These are phyloP conservation scores for Dalbergia cultrata DNA, from an alignment of 306 rosid genomes.

Conservation along the genomic window DNA sequence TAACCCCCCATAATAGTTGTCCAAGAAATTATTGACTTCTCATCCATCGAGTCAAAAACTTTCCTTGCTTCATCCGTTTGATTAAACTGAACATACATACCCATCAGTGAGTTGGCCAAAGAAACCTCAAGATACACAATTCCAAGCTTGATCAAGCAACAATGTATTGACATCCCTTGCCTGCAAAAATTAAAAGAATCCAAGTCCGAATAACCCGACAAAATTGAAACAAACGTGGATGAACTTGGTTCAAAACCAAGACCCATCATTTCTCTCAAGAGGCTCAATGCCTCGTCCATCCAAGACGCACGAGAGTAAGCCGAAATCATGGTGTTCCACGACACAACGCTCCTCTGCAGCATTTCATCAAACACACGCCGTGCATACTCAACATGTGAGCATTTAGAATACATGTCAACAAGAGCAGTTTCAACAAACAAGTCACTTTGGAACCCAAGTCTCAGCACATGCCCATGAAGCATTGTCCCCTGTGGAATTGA, in stretches of 20 bases:
- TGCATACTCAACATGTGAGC: conserved; percentile 43
- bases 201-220: conserved; percentile 48
- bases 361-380: conserved; percentile 61
- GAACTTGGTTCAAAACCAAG: conserved; percentile 51
- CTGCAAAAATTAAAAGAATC: conserved; percentile 2
- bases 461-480: conserved; percentile 58
- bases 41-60: conserved; percentile 52
- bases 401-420: conserved; percentile 58
- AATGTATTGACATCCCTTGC: conserved; percentile 52
- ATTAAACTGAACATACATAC: conserved; percentile 52
- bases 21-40: conserved; percentile 59
- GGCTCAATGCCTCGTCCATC: conserved; percentile 49
- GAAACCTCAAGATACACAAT: conserved; percentile 47
- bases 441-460: conserved; percentile 55
- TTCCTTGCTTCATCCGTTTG: conserved; percentile 49
- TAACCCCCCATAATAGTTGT: conserved; percentile 58
- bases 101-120: conserved; percentile 55
- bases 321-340: conserved; percentile 75
- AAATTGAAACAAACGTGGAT: conserved; percentile 52
- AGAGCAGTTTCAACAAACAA: conserved; percentile 60
- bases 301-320: conserved; percentile 57
- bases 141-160: conserved; percentile 56
- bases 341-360: conserved; percentile 60
- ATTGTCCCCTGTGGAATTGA: conserved; percentile 51
- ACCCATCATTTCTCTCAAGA: conserved; percentile 58